Evolutionary conservation across 108 stramenopile species (phyloP).

Genomic region (Cyclotella choctawhatcheeana): DNA sequence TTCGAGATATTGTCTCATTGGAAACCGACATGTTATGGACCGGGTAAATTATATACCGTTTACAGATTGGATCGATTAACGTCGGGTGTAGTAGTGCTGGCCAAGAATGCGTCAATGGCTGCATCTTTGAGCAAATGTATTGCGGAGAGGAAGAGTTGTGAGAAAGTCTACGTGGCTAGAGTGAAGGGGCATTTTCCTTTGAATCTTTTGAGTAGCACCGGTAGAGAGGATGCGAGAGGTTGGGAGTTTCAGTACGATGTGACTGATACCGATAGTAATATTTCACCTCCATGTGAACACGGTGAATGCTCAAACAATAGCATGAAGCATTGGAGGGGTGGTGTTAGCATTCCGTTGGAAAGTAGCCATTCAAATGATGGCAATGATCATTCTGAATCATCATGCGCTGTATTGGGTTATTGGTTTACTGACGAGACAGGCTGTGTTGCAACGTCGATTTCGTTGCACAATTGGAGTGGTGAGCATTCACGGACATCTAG

Average conservation of each 20-base stretch:
- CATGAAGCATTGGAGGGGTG: slow-evolving; percentile 20
- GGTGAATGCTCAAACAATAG: slow-evolving; percentile 19
- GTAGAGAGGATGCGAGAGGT: neutral
- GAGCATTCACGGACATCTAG: slow-evolving; percentile 17
- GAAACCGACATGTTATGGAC: slow-evolving; percentile 39
- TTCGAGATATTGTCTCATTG: slow-evolving; percentile 61
- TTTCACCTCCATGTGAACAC: slow-evolving; percentile 51
- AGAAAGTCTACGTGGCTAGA: slow-evolving; percentile 79
- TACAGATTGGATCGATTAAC: slow-evolving; percentile 87
- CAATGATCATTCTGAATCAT: neutral
- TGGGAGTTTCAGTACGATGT: slow-evolving; percentile 30
- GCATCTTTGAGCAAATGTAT: slow-evolving; percentile 70
- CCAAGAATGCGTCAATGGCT: slow-evolving; percentile 66
- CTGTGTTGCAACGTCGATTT: neutral
- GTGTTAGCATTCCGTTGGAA: no score
- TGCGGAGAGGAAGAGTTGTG: slow-evolving; percentile 61
- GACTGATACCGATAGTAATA: neutral
- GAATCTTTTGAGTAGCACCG: slow-evolving; percentile 16
- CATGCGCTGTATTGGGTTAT: slow-evolving; percentile 51
- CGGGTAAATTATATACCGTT: slow-evolving; percentile 70
- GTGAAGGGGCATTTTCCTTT: slow-evolving; percentile 76
- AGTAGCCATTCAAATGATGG: slow-evolving; percentile 13
- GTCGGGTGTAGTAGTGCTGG: slow-evolving; percentile 73
- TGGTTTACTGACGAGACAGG: slow-evolving; percentile 58
- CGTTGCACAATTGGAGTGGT: slow-evolving; percentile 18